A percentile compares a stretch with the other conserved stretches of the same genome.
Conservation (phyloP, 1,284 basidiomycete species). For the Cutaneotrichosporon mucoides region DNA sequence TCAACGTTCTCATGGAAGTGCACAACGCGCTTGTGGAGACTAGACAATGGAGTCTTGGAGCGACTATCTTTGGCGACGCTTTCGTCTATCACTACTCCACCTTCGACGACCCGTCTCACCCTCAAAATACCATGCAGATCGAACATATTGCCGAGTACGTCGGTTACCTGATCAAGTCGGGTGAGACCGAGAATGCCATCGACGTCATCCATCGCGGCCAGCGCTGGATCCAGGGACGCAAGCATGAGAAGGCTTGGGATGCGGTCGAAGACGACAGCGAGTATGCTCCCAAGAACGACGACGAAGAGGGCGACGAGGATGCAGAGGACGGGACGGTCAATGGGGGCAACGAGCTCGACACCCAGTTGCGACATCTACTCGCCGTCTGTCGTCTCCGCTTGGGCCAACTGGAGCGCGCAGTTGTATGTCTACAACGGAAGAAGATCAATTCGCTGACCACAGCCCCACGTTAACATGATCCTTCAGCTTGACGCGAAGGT, state of each 20-base stretch:
- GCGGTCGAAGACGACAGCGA: conserved; percentile 80
- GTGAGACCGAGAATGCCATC: conserved; percentile 66
- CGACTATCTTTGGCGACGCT: conserved; percentile 62
- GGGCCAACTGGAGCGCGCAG: conserved; percentile 74
- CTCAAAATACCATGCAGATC: conserved; percentile 34
- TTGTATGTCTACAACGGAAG: conserved; percentile 53
- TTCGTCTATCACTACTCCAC: conserved; percentile 54
- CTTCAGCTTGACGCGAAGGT: conserved; percentile 66
- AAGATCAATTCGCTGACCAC: conserved; percentile 3
- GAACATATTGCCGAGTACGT: conserved; percentile 65
- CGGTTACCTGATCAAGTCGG: conserved; percentile 72
- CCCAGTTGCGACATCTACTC: conserved; percentile 78
- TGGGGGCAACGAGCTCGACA: conserved; percentile 60
- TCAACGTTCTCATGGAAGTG: conserved; percentile 72
- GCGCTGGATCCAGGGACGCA: conserved; percentile 83
- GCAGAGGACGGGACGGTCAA: conserved; percentile 46
- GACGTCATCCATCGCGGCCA: conserved; percentile 69
- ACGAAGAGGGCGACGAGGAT: conserved; percentile 37
- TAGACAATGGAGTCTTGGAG: conserved; percentile 62
- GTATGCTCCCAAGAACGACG: conserved; percentile 54
- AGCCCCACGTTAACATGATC: conserved; percentile 73
- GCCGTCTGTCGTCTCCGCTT: conserved; percentile 78
- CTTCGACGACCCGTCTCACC: conserved; percentile 27
- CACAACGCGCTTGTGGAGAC: conserved; percentile 71
- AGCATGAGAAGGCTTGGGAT: conserved; percentile 70